phyloP scores from a whole-genome alignment of 2,329 filamentous ascomycete genomes.

The Sphaerulina musiva region DNA sequence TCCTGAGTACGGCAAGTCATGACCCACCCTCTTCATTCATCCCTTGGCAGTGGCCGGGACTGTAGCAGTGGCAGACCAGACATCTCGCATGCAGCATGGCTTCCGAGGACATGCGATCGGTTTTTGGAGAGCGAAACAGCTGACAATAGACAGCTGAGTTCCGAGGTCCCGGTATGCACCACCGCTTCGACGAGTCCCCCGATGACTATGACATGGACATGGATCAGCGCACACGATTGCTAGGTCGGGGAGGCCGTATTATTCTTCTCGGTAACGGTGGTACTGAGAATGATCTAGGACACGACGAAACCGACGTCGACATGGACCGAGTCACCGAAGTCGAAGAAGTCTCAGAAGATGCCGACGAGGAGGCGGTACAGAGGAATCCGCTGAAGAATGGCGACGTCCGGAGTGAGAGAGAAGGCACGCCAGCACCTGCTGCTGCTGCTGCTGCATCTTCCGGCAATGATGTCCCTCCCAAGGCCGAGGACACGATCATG shows the following conservation, averaged over 20 bases:
- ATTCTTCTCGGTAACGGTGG: slow-evolving; percentile 94
- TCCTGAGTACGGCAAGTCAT: slow-evolving; percentile 94
- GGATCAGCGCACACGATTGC: slow-evolving; percentile 59
- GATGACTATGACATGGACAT: slow-evolving; percentile 67
- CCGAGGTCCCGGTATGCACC: slow-evolving; percentile 46
- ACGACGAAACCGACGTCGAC: slow-evolving; percentile 63
- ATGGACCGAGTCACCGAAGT: slow-evolving; percentile 62
- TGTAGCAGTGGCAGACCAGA: background rate
- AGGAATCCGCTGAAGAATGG: slow-evolving; percentile 47
- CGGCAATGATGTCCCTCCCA: slow-evolving; percentile 11
- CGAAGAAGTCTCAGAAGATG: slow-evolving; percentile 63
- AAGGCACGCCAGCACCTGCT: slow-evolving; percentile 47
- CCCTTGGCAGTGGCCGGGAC: background rate
- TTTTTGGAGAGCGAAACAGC: slow-evolving; percentile 12
- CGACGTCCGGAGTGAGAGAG: slow-evolving; percentile 38
- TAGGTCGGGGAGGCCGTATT: slow-evolving; percentile 70
- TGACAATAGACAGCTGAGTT: slow-evolving; percentile 42
- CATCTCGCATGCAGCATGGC: background rate
- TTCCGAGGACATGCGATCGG: background rate
- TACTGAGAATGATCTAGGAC: slow-evolving; percentile 80
- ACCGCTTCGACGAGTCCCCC: slow-evolving; percentile 45
- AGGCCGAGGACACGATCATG: slow-evolving; percentile 21
- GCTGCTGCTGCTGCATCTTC: slow-evolving; percentile 22
- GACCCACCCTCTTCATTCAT: slow-evolving; percentile 26
- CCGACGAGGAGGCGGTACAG: slow-evolving; percentile 77